Evolutionary conservation across 106 monocot species (phyloP).

Genomic region (Dendrobium catenatum): DNA sequence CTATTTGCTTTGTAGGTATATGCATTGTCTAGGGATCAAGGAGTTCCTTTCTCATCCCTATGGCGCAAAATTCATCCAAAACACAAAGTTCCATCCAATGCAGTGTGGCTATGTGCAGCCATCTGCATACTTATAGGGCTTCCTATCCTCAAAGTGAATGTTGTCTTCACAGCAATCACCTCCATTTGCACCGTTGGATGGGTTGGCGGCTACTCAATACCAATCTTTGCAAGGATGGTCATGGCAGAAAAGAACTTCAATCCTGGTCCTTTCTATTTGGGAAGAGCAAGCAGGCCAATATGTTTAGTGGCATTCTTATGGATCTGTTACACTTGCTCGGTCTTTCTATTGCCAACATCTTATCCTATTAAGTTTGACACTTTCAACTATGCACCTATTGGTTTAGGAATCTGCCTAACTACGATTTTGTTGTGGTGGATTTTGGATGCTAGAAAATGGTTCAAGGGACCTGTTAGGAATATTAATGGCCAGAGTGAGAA

Average conservation of each 20-base stretch:
- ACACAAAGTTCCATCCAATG: constrained; percentile 70
- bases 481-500: constrained; percentile 19
- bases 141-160: constrained; percentile 61
- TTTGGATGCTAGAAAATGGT: constrained; percentile 83
- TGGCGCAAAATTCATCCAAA: constrained; percentile 69
- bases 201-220: constrained; percentile 79
- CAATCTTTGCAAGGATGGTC: constrained; percentile 76
- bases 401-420: constrained; percentile 36
- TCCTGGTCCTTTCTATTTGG: constrained; percentile 68
- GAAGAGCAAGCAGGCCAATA: constrained; percentile 51
- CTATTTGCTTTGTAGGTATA: constrained; percentile 38
- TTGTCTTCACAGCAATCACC: constrained; percentile 77
- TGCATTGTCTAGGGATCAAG: constrained; percentile 62
- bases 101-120: constrained; percentile 68
- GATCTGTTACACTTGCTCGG: constrained; percentile 87
- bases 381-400: constrained; percentile 74
- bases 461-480: constrained; percentile 80
- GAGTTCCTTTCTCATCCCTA: constrained; percentile 65
- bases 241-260: constrained; percentile 69
- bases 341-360: constrained; percentile 56
- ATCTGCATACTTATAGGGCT: constrained; percentile 64
- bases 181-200: constrained; percentile 68
- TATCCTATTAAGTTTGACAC: constrained; percentile 58
- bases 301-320: constrained; percentile 74
- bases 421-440: constrained; percentile 73